phyloP scores from a whole-genome alignment of 1,284 basidiomycete species.

The Naganishia sp. region DNA sequence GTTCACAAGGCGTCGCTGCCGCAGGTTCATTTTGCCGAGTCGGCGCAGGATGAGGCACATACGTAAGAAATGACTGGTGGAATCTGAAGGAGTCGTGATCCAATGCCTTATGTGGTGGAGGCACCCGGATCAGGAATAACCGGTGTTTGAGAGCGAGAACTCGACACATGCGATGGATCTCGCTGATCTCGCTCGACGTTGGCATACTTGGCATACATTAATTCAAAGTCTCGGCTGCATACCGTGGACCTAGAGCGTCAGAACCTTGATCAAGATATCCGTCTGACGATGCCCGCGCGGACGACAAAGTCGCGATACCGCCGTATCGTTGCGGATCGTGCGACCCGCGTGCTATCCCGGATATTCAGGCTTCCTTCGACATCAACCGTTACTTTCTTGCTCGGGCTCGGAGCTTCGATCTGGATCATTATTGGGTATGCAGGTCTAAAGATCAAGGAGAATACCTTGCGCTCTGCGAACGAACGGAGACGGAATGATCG shows the following conservation, averaged over 20 bases:
- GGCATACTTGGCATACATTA: background rate
- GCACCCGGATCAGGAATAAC: no score
- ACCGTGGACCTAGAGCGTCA: background rate
- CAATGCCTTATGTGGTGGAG: no score
- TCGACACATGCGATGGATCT: no score
- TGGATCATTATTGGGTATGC: slow-evolving; percentile 25
- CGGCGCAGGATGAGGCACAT: no score
- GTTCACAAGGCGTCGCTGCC: no score
- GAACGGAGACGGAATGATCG: slow-evolving; percentile 26
- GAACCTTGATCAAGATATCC: background rate
- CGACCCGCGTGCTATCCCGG: slow-evolving; percentile 6
- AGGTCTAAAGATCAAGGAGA: slow-evolving; percentile 19
- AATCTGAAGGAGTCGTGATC: no score
- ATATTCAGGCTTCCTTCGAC: slow-evolving; percentile 12
- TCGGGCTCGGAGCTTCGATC: slow-evolving; percentile 20
- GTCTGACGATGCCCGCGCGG: slow-evolving; percentile 9
- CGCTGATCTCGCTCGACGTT: background rate
- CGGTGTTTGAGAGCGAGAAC: no score
- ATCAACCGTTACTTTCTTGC: slow-evolving; percentile 20
- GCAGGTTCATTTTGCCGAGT: no score
- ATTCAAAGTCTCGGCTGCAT: background rate
- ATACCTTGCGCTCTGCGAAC: slow-evolving; percentile 7
- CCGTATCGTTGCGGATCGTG: slow-evolving; percentile 10
- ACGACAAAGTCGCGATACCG: slow-evolving; percentile 7
- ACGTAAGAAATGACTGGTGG: no score